Evolutionary conservation across 306 rosid species (phyloP).

Genomic region (Castanea crenata): DNA sequence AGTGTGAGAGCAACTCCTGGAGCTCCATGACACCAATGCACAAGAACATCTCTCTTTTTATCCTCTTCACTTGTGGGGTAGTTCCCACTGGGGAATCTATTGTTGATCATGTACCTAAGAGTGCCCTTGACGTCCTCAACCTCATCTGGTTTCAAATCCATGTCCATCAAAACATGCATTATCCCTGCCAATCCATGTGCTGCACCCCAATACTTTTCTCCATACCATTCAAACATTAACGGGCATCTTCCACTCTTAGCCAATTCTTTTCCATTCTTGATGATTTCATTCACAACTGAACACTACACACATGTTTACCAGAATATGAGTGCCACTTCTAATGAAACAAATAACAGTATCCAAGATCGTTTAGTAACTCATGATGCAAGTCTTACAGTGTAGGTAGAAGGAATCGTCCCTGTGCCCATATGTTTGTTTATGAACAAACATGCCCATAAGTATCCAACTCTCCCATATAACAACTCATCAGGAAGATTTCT

Average conservation of each 20-base stretch:
- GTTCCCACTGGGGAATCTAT: conserved; percentile 59
- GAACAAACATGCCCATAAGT: conserved; percentile 73
- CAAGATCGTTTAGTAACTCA: conserved; percentile 1
- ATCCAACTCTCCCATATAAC: conserved; percentile 71
- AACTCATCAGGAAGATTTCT: conserved; percentile 68
- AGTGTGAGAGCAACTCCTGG: conserved; percentile 76
- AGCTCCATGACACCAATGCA: conserved; percentile 91
- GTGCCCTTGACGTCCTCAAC: conserved; percentile 62
- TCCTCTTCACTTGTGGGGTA: conserved; percentile 65
- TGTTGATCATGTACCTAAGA: conserved; percentile 59
- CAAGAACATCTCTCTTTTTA: conserved; percentile 49
- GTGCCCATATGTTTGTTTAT: conserved; percentile 62
- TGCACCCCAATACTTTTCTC: conserved; percentile 79
- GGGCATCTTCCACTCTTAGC: conserved; percentile 54
- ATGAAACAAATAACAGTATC: conserved; percentile 7
- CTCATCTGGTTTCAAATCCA: conserved; percentile 69
- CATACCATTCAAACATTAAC: conserved; percentile 75
- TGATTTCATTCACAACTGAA: conserved; percentile 46
- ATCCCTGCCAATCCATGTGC: conserved; percentile 88
- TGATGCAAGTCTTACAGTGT: conserved; percentile 46
- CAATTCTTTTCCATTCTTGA: conserved; percentile 58
- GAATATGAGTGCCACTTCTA: conserved; percentile 3
- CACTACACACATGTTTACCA: conserved; percentile 32
- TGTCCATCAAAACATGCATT: conserved; percentile 71
- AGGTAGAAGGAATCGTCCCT: conserved; percentile 49